Percentiles rank a stretch among this genome's conserved stretches.
phyloP scores from a whole-genome alignment of 1,284 basidiomycete genomes.

The Phaffia rhodozyma region DNA sequence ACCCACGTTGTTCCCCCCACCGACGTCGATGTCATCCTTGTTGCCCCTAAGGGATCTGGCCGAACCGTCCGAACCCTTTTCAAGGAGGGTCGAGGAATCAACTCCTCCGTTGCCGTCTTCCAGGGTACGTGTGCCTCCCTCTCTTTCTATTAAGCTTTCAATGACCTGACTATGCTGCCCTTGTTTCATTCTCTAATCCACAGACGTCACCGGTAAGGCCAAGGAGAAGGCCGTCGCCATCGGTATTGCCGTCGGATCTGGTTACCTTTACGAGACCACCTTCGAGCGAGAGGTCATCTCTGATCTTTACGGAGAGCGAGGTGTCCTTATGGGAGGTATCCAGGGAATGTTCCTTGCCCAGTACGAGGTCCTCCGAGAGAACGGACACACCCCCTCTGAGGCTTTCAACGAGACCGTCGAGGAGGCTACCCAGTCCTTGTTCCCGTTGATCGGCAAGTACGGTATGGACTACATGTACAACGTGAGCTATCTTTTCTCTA shows the following conservation, averaged over 20 bases:
- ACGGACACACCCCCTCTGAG: constrained; percentile 95
- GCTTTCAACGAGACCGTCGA: constrained; percentile 99
- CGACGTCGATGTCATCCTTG: constrained; percentile 97
- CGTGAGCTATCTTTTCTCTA: constrained; percentile 9
- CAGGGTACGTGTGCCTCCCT: constrained; percentile 34
- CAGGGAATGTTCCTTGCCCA: constrained; percentile 99
- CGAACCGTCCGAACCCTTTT: constrained; percentile 98
- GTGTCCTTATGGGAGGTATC: constrained; percentile 98
- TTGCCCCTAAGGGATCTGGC: constrained; percentile 97
- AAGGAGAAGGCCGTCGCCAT: constrained; percentile 94
- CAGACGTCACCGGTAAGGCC: constrained; percentile 92
- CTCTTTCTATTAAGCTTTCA: constrained; percentile 26
- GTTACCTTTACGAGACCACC: constrained; percentile 96
- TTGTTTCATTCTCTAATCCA: constrained; percentile 40
- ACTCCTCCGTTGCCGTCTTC: constrained; percentile 75
- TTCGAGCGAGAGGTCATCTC: constrained; percentile 99
- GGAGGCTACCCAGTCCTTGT: constrained; percentile 96
- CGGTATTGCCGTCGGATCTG: constrained; percentile 88
- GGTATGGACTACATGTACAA: constrained; percentile 99
- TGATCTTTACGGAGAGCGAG: constrained; percentile 98
- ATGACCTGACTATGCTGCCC: constrained; percentile 2
- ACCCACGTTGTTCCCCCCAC: constrained; percentile 83
- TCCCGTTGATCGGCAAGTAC: constrained; percentile 89
- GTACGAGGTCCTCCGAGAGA: constrained; percentile 97
- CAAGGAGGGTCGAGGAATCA: constrained; percentile 98